Base-by-base conservation (phyloP, 257 asterid species). In the Solanum paucissectum region DNA sequence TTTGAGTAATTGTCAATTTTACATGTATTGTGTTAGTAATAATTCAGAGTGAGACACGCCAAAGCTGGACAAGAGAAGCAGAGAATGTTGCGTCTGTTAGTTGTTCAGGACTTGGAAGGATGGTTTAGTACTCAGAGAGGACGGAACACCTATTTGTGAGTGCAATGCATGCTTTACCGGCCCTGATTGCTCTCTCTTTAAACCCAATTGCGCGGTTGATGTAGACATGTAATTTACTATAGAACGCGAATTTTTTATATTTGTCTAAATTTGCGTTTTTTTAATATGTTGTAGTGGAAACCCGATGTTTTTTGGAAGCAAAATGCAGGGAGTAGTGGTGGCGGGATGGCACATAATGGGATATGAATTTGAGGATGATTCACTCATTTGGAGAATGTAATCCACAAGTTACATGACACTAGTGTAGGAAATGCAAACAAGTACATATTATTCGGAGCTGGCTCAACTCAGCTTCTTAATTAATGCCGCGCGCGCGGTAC, bases 31-130 rank as follows among this genome's bases (percentile, higher is more conserved):
- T 37, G 23, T 76, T 76, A 6, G 62, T 52, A n/a, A 38, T 76
- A 12, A 23, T 75, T 29, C 14, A 32, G 0, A 16, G 60, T 52
- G 1, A 13, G 6, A 75, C 88, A 91, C 89, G 2, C n/a, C 4
- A 93, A 87, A 92, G 90, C 21, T 94, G 98, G 98, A 92, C 89
- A 37, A 36, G 34, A 83, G 76, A 60, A 92, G 97, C 98, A 2
- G 98, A 95, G 87, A 90, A 90, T 9, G 96, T 90, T 66, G 98
- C 96, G 0, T 71, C 87, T 4, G 75, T 90, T 2, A 42, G 86
- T 12, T 95, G 98, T 40, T 93, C 96, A 3, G 96, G 93, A 7
- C 94, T 94, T 89, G 98, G 98, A 55, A 90, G 90, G 82, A 91
- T 91, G 96, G 96, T 37, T 16, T 87, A 25, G 4, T 32, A 88